Base-by-base conservation (phyloP, 768 basidiomycete genomes). In the Nidularia sp. region DNA sequence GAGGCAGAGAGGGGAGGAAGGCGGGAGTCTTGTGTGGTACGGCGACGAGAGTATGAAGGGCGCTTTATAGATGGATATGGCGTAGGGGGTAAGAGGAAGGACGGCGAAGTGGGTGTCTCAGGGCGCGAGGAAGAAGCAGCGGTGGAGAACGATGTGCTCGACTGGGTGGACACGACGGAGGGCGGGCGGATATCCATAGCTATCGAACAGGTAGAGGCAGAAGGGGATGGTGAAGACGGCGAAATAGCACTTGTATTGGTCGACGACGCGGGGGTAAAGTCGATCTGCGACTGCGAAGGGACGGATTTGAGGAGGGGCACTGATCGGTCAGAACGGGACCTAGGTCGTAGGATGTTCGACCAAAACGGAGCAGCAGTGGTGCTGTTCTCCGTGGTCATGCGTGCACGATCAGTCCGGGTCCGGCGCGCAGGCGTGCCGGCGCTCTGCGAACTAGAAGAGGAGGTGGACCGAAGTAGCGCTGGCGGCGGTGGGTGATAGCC, bases 271-370 rank as follows among this genome's bases (percentile, higher is more conserved):
- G 51, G 66, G n/a, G 53, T 56, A 35, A 66, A 55, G 32, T 54
- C 58, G 29, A 70, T 59, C 50, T 69, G 66, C 33, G 66, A 62
- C 45, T 67, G 60, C 13, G 70, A 70, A 41, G 67, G 67, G 47
- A 67, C 62, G 15, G 66, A 60, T 57, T 68, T 70, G 43, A 75
- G 63, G 13, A 58, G 49, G 8, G 69, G 65, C 50, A 66, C 57
- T 5, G 66, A 69, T 25, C 67, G 62, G 39, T 70, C 66, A 34
- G 67, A 61, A 47, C 65, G 69, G 34, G 69, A 62, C 13, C 70
- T 67, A 51, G 70, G 65, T 5, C 67, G 68, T 44, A 75, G 64
- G 48, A 70, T 56, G 7, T 59, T 59, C 5, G 75, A 59, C 74
- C 73, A 78, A 55, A 75, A 70, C 2, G 70, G 64, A n/a, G 55